phyloP scores from a whole-genome alignment of 805 yeast genomes.

The Myxozyma melibiosi region DNA sequence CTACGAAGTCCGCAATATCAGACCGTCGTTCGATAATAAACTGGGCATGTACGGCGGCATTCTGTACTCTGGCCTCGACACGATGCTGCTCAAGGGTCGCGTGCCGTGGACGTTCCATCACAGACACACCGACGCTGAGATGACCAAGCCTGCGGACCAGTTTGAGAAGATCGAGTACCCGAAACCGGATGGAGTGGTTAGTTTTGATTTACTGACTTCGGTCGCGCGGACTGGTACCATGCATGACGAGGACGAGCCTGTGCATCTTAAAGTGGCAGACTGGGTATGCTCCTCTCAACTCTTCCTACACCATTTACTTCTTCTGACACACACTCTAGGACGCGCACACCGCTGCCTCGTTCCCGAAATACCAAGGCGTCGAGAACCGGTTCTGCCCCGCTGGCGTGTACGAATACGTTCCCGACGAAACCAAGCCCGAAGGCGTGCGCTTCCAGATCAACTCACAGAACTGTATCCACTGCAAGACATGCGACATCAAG shows the following conservation, averaged over 20 bases:
- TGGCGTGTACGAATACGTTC: constrained; percentile 93
- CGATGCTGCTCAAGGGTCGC: constrained; percentile 73
- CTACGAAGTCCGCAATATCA: constrained; percentile 79
- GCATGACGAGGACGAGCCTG: constrained; percentile 91
- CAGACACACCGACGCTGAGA: constrained; percentile 67
- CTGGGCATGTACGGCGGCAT: constrained; percentile 83
- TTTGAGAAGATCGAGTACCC: constrained; percentile 81
- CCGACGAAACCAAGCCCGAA: constrained; percentile 56
- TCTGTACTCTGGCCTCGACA: constrained; percentile 78
- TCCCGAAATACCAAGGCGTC: constrained; percentile 79
- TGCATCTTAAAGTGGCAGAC: constrained; percentile 67
- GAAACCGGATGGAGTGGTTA: constrained; percentile 90
- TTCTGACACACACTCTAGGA: constrained; percentile 52
- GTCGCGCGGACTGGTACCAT: constrained; percentile 95
- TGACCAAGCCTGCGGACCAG: constrained; percentile 68
- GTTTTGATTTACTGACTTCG: constrained; percentile 91
- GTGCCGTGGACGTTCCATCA: constrained; percentile 87
- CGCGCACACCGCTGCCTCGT: constrained; percentile 68
- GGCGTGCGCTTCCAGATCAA: constrained; percentile 91
- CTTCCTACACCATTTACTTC: not conserved
- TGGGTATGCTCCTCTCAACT: constrained; percentile 24
- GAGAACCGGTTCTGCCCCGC: constrained; percentile 97
- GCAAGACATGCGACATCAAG: constrained; percentile 92
- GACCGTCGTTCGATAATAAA: constrained; percentile 84
- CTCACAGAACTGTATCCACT: constrained; percentile 96